Conservation (phyloP, 176 grass and related monocot species). For the Musa troglodytarum region DNA sequence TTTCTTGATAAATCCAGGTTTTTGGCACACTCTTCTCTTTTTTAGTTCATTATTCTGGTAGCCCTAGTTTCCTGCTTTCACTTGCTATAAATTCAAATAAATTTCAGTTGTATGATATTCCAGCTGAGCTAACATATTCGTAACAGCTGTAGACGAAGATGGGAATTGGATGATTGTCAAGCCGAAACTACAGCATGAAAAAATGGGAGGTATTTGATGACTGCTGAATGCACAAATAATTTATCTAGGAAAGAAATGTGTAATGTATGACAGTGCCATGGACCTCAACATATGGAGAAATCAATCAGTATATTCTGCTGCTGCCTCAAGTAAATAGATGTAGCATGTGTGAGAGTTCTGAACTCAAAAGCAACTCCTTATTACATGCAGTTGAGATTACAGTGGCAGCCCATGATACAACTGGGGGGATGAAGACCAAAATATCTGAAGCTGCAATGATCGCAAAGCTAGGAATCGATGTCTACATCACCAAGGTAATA, state of each 20-base stretch:
- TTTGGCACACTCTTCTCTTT: background rate
- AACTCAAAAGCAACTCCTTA: background rate
- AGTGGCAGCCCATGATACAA: constrained; percentile 84
- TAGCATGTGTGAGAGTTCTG: background rate
- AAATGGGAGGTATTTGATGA: constrained; percentile 30
- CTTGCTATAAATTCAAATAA: background rate
- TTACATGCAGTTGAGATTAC: constrained; percentile 64
- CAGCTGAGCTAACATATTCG: constrained; percentile 5
- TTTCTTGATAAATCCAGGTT: no score
- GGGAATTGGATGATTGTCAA: constrained; percentile 71
- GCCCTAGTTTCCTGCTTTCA: background rate
- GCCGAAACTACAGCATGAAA: constrained; percentile 40
- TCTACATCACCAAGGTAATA: constrained; percentile 76
- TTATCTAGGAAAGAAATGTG: no score
- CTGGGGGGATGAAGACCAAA: constrained; percentile 91
- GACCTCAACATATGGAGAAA: no score
- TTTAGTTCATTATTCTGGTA: background rate
- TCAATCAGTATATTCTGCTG: background rate
- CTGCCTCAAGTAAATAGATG: constrained; percentile 4
- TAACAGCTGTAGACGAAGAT: constrained; percentile 62
- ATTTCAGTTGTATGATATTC: constrained; percentile 1
- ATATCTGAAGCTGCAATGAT: constrained; percentile 76
- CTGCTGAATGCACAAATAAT: background rate
- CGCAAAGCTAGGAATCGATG: constrained; percentile 77
- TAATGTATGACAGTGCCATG: no score